Base-by-base conservation (phyloP, 2,329 filamentous ascomycete species). In the Pseudogymnoascus sp. region DNA sequence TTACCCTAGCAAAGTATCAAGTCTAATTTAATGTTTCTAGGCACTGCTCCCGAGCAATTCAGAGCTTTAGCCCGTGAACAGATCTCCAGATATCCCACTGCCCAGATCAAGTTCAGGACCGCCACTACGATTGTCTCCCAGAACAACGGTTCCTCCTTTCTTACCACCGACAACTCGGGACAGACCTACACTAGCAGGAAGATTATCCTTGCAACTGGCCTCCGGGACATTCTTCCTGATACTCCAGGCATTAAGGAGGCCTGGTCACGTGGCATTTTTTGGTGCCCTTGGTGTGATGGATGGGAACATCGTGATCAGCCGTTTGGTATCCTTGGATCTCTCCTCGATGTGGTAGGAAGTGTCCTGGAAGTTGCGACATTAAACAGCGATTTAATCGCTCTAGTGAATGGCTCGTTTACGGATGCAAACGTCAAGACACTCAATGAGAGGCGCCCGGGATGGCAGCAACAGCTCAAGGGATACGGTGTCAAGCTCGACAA, bases 201-300 rank as follows among this genome's bases (percentile, higher is more conserved):
- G 66, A 63, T 88, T 2, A 79, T 84, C 1, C 72, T 88, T 0
- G 84, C 82, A 0, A 83, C 76, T 0, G 85, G 85, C 0, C 76
- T 81, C 0, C 71, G 69, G 19, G 85, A 87, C 66, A 67, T 83
- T 0, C 70, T 80, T 25, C 81, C 81, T 0, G 75, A 79, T 13
- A 79, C 83, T 0, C 83, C 84, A 0, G 85, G 85, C 0, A 63
- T 87, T 0, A 34, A 67, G 6, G 80, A 85, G 63, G 81, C 79
- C 69, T 87, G 82, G 79, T 84, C 83, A 60, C 78, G 81, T 65
- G 85, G 85, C 5, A 80, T 87, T 62, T 87, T 76, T 74, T 87
- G 84, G 83, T 87, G 85, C 63, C 83, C 84, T 0, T 87, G 85
- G 85, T 87, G 85, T 67, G 85, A 87, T 69, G 85, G 48, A n/a